These are phyloP conservation scores for Hymenoscyphus salicellus DNA, from an alignment of 2,329 filamentous ascomycete genomes.

Conservation along the genomic window DNA sequence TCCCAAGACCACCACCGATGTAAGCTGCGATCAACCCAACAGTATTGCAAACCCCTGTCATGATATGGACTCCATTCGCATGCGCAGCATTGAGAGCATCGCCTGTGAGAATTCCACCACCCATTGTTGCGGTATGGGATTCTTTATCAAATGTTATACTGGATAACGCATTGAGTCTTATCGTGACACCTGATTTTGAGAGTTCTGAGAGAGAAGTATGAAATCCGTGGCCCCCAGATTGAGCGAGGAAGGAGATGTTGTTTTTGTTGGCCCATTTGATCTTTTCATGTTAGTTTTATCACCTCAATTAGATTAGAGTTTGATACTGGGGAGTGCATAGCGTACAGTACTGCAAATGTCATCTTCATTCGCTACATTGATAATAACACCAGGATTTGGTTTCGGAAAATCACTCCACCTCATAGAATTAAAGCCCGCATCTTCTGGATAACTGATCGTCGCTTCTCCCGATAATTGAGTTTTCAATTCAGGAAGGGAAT, in stretches of 20 bases:
- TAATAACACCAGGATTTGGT: slow-evolving; percentile 10
- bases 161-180: neutral
- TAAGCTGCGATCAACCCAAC: neutral
- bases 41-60: slow-evolving; percentile 10
- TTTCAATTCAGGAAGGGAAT: neutral
- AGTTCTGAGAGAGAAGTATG: neutral
- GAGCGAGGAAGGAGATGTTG: slow-evolving; percentile 16
- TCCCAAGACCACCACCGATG: neutral
- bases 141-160: slow-evolving; percentile 3
- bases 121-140: slow-evolving; percentile 6
- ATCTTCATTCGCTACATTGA: slow-evolving; percentile 11
- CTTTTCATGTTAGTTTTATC: neutral
- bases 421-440: neutral
- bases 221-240: slow-evolving; percentile 15
- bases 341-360: slow-evolving; percentile 7
- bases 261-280: slow-evolving; percentile 13
- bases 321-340: neutral
- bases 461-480: neutral
- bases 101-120: slow-evolving; percentile 9
- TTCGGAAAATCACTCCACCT: slow-evolving; percentile 9
- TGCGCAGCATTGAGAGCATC: slow-evolving; percentile 7
- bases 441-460: neutral
- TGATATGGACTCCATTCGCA: neutral
- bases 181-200: neutral
- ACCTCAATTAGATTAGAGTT: neutral